These are phyloP conservation scores for Carex sylvatica DNA, from an alignment of 202 grass and related monocot genomes.

Conservation along the genomic window DNA sequence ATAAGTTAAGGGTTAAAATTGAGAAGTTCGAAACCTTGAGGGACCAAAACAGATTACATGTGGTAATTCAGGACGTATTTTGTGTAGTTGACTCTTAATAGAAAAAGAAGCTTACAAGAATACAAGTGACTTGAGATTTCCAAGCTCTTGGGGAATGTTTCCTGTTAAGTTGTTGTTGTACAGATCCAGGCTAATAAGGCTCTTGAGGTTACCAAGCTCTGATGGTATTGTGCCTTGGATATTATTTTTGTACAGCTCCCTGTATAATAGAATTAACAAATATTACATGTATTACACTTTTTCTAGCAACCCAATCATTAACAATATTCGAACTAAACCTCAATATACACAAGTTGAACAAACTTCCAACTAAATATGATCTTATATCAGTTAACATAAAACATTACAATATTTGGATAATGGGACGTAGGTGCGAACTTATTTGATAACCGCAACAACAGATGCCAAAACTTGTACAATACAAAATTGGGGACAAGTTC, in stretches of 20 bases:
- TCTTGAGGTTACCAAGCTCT: slow-evolving; percentile 58
- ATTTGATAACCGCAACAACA: not conserved
- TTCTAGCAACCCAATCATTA: not conserved
- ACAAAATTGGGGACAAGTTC: not conserved
- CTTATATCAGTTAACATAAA: not conserved
- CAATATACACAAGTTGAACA: not conserved
- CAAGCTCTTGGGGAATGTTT: slow-evolving; percentile 52
- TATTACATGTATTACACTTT: not conserved
- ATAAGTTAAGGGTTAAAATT: not conserved
- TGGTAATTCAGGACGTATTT: not conserved
- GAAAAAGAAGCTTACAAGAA: slow-evolving; percentile 55
- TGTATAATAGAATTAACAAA: slow-evolving; percentile 22
- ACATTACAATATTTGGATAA: not conserved
- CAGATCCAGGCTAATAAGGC: slow-evolving; percentile 63
- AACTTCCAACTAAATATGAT: not conserved
- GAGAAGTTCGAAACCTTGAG: not conserved
- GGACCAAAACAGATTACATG: not conserved
- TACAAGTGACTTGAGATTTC: slow-evolving; percentile 54
- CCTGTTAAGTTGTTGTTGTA: slow-evolving; percentile 74
- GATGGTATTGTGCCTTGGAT: slow-evolving; percentile 53
- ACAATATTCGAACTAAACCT: not conserved
- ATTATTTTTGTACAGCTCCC: slow-evolving; percentile 79
- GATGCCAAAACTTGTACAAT: not conserved
- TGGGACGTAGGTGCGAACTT: not conserved
- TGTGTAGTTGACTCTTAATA: not conserved